Percentiles rank a stretch among this genome's conserved stretches.
Conservation (phyloP, 78 protist genomes). For the Dictyostelium brefeldianum region DNA sequence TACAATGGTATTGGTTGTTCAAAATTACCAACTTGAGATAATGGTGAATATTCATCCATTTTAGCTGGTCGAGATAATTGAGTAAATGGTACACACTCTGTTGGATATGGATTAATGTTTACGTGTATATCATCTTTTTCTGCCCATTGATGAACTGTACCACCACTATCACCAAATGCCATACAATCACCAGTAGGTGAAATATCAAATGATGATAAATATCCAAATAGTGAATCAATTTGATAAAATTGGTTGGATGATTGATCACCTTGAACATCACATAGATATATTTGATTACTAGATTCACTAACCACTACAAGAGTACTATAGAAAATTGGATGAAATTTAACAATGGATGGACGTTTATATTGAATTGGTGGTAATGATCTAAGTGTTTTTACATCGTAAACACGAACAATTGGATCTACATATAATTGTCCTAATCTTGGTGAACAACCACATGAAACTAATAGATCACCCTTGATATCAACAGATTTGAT, state of each 20-base stretch:
- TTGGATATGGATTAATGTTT: slow-evolving; percentile 29
- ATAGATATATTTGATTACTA: slow-evolving; percentile 35
- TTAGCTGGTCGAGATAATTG: slow-evolving; percentile 14
- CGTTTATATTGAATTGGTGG: slow-evolving; percentile 73
- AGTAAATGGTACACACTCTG: slow-evolving; percentile 35
- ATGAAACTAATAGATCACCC: slow-evolving; percentile 45
- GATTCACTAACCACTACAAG: slow-evolving; percentile 49
- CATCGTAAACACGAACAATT: slow-evolving; percentile 40
- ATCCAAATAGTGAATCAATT: slow-evolving; percentile 57
- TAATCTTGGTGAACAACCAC: slow-evolving; percentile 60
- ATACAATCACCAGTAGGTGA: slow-evolving; percentile 69
- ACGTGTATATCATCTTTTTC: slow-evolving; percentile 66
- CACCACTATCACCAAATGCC: slow-evolving; percentile 83
- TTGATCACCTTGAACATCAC: slow-evolving; percentile 61
- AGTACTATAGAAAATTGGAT: slow-evolving; percentile 55
- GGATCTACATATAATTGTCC: slow-evolving; percentile 70
- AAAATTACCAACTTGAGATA: slow-evolving; percentile 18
- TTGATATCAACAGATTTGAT: slow-evolving; percentile 47
- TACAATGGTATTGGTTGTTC: not conserved
- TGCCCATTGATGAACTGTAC: slow-evolving; percentile 70
- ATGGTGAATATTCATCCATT: slow-evolving; percentile 62
- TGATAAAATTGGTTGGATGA: not conserved
- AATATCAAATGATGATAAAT: slow-evolving; percentile 61
- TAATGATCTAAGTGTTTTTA: slow-evolving; percentile 40
- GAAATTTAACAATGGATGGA: slow-evolving; percentile 75